Base-by-base conservation (phyloP, 352 stramenopile species). In the Phytophthora litchii region DNA sequence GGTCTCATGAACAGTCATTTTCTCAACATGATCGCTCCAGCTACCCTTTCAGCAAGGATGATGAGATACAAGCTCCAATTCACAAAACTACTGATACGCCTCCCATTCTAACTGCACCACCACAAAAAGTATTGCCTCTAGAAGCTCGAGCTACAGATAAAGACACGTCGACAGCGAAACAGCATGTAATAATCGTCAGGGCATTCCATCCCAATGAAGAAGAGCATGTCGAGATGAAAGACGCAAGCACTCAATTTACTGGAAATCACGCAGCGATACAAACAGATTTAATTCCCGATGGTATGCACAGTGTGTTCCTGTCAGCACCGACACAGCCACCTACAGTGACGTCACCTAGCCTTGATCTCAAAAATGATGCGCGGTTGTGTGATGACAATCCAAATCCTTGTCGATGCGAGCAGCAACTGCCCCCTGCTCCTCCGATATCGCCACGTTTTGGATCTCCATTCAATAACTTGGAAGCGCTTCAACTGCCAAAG, bases 181-280 rank as follows among this genome's bases (percentile, higher is more conserved):
- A 62, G 20, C 68, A 55, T 16, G 59, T 91, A 9, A 46, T 65
- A 19, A 90, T 92, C 27, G 50, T 92, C 3, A 78, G 83, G 23
- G 78, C 74, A 25, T 89, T 84, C 27, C 55, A 80, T 14, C 23
- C 52, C 4, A 23, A 63, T 0, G 25, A 40, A 23, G 49, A 29
- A 7, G 27, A 17, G 3, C 54, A 41, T 6, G 52, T 75, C 1
- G 80, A 90, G 50, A 92, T 78, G 71, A 74, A 71, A 63, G 83
- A 92, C 19, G 83, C 74, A 8, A 76, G 65, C 21, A 92, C 80
- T 34, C 83, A 92, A 34, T 90, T 78, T 54, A 92, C 83, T 3
- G 83, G 83, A 13, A 92, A 92, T 41, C 83, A 92, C 52, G 80
- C 80, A 14, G 68, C 53, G 7, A 84, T 90, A 35, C 83, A 92